These are phyloP conservation scores for Trametes gibbosa DNA, from an alignment of 768 basidiomycete genomes.

Conservation along the genomic window DNA sequence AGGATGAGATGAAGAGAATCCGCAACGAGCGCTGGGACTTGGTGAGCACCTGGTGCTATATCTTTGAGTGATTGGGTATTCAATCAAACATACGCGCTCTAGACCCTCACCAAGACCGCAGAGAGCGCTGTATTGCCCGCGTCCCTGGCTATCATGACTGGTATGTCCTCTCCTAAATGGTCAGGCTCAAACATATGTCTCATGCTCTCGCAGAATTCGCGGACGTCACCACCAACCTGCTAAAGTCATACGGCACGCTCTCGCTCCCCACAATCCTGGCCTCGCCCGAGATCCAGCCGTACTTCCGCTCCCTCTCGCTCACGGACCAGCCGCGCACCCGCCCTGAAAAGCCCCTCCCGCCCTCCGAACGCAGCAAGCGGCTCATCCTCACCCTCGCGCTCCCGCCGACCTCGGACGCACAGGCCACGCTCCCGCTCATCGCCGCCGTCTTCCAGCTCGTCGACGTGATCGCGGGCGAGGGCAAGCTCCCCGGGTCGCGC, in stretches of 20 bases:
- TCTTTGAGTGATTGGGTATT: too few relatives aligned
- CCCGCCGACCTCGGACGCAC: constrained; percentile 48
- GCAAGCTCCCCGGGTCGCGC: constrained; percentile 18
- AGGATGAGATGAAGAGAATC: constrained; percentile 70
- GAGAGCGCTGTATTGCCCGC: constrained; percentile 63
- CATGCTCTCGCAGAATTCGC: constrained; percentile 59
- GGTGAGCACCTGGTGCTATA: constrained; percentile 59
- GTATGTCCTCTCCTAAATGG: constrained; percentile 32
- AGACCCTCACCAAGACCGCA: constrained; percentile 82
- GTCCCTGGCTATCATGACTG: constrained; percentile 73
- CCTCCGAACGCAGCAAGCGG: constrained; percentile 62
- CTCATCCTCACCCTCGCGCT: constrained; percentile 65
- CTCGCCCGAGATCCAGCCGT: constrained; percentile 61
- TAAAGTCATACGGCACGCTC: constrained; percentile 54
- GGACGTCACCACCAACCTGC: constrained; percentile 76
- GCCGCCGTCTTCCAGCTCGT: constrained; percentile 70
- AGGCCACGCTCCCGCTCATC: constrained; percentile 58
- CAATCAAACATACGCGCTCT: neutral
- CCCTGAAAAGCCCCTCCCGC: constrained; percentile 50
- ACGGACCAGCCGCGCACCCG: constrained; percentile 83
- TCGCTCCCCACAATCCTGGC: constrained; percentile 58
- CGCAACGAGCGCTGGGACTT: constrained; percentile 82
- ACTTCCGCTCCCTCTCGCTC: constrained; percentile 86
- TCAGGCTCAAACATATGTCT: neutral
- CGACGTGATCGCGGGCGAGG: constrained; percentile 52